Conservation (phyloP, 768 basidiomycete genomes). For the Psilocybe tampanensis region DNA sequence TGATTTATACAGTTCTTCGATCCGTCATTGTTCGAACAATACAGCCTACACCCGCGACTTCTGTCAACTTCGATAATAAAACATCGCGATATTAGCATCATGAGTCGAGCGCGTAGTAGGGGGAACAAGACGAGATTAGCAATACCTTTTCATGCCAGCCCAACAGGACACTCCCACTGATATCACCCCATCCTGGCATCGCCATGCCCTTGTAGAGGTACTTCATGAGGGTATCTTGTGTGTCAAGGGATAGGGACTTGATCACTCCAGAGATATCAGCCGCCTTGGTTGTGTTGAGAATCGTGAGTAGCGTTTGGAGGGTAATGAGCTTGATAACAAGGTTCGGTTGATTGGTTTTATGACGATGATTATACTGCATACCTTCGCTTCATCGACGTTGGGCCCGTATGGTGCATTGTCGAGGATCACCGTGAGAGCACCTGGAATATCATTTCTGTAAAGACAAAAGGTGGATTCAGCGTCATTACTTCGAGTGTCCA, state of each 20-base stretch:
- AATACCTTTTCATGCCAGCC: constrained; percentile 97
- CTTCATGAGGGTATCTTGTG: constrained; percentile 94
- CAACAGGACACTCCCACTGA: constrained; percentile 62
- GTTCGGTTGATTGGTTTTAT: not conserved
- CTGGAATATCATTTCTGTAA: constrained; percentile 71
- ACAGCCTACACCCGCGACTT: constrained; percentile 91
- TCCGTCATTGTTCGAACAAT: constrained; percentile 85
- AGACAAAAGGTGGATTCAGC: not conserved
- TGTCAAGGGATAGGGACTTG: constrained; percentile 68
- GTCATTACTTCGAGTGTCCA: too few species aligned
- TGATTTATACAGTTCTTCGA: constrained; percentile 46
- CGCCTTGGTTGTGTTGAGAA: constrained; percentile 92
- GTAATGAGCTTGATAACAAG: constrained; percentile 61
- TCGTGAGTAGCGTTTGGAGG: constrained; percentile 78
- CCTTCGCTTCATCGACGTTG: constrained; percentile 89
- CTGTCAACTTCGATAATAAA: constrained; percentile 68
- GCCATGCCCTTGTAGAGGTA: constrained; percentile 98
- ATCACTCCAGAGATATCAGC: constrained; percentile 81
- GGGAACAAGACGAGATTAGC: not conserved
- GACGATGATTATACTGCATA: constrained; percentile 26
- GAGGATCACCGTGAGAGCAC: constrained; percentile 71
- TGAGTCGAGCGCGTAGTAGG: not conserved
- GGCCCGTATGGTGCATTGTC: constrained; percentile 89
- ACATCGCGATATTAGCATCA: not conserved
- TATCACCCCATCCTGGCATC: constrained; percentile 61